A percentile compares a stretch with the other conserved stretches of the same genome.
phyloP scores from a whole-genome alignment of 345 rosid species.

The Gossypium rotundifolium region DNA sequence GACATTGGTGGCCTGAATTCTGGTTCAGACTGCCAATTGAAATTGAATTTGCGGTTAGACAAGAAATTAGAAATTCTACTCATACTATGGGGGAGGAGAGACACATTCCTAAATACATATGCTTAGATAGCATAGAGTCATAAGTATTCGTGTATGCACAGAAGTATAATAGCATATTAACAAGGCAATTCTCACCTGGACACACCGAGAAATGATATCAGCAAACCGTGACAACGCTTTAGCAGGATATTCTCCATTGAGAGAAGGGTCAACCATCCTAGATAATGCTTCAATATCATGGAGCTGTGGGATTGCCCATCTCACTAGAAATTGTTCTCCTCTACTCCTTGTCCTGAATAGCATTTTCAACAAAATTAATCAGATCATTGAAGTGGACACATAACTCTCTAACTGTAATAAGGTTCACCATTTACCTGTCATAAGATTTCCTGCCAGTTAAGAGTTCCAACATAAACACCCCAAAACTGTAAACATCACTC shows the following conservation, averaged over 20 bases:
- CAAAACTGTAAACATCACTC: constrained; percentile 97
- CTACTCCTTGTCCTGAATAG: constrained; percentile 55
- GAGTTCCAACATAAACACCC: constrained; percentile 95
- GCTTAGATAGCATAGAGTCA: not conserved
- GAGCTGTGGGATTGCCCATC: constrained; percentile 97
- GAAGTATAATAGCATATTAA: not conserved
- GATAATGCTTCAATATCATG: constrained; percentile 88
- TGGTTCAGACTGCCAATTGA: constrained; percentile 62
- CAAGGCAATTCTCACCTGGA: constrained; percentile 54
- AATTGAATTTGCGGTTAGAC: not conserved
- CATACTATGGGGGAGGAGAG: not conserved
- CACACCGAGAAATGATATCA: constrained; percentile 88
- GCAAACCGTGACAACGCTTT: constrained; percentile 90
- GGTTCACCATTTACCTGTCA: constrained; percentile 52
- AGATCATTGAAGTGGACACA: not conserved
- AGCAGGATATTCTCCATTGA: constrained; percentile 68
- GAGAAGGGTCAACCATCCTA: constrained; percentile 95
- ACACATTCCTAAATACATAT: not conserved
- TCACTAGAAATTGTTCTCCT: constrained; percentile 84
- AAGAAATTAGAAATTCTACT: not conserved
- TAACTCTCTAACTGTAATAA: not conserved
- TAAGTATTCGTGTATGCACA: not conserved
- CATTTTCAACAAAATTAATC: constrained; percentile 1
- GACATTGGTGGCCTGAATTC: constrained; percentile 87
- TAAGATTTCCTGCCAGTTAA: constrained; percentile 84